Percentiles rank a stretch among this genome's conserved stretches.
phyloP scores from a whole-genome alignment of 345 rosid genomes.

The Aquilaria sinensis region DNA sequence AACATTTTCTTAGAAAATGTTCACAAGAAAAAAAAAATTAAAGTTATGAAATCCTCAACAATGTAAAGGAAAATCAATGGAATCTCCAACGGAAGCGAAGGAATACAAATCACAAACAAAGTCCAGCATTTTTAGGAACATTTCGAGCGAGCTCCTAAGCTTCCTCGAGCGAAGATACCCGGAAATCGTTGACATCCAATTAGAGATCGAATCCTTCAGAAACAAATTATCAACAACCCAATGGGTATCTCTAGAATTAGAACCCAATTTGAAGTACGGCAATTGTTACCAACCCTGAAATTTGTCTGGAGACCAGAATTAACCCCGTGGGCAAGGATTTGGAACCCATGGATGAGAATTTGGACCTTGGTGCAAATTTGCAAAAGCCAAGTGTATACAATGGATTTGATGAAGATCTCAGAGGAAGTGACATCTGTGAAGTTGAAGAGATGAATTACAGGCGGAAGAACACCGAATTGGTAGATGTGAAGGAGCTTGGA shows the following conservation, averaged over 20 bases:
- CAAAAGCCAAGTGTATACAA: constrained; percentile 55
- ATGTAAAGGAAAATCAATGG: too few species aligned
- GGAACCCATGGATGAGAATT: constrained; percentile 61
- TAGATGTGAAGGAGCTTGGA: constrained; percentile 42
- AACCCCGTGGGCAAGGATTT: constrained; percentile 58
- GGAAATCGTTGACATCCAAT: constrained; percentile 80
- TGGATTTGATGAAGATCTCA: constrained; percentile 35
- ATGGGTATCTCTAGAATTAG: constrained; percentile 48
- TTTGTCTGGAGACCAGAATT: constrained; percentile 76
- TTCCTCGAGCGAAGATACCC: constrained; percentile 48
- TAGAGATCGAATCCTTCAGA: constrained; percentile 61
- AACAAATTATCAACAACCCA: constrained; percentile 55
- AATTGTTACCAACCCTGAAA: constrained; percentile 70
- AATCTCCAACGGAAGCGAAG: too few species aligned
- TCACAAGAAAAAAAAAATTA: too few species aligned
- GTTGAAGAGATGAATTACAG: constrained; percentile 56
- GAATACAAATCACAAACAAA: constrained; percentile 7
- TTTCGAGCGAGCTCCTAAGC: constrained; percentile 40
- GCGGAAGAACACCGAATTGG: constrained; percentile 40
- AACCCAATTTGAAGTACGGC: constrained; percentile 61
- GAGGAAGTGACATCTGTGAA: constrained; percentile 14
- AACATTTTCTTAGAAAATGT: too few species aligned
- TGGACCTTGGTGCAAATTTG: constrained; percentile 58
- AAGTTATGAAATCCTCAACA: too few species aligned
- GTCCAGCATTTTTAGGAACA: constrained; percentile 66